Percentiles rank a stretch among this genome's conserved stretches.
Conservation (phyloP, 352 stramenopile species). For the Pythium periplocum region DNA sequence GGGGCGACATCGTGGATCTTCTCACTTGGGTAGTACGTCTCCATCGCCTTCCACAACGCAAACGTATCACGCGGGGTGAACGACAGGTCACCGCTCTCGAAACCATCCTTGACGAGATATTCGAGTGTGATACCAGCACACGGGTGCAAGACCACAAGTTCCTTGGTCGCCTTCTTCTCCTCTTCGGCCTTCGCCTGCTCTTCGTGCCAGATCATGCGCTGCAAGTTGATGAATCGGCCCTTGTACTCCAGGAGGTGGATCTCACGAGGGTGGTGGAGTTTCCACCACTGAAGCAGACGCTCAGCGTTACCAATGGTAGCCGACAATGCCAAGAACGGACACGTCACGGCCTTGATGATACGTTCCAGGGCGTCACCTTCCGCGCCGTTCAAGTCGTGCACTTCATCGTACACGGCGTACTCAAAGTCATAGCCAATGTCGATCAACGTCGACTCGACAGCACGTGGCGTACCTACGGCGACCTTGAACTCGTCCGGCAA, state of each 20-base stretch:
- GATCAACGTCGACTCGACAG: conserved; percentile 91
- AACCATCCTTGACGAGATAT: conserved; percentile 80
- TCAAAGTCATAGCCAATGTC: conserved; percentile 93
- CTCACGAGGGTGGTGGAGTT: conserved; percentile 80
- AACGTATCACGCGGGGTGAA: conserved; percentile 98
- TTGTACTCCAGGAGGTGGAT: conserved; percentile 95
- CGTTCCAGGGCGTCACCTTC: conserved; percentile 96
- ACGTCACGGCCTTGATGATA: conserved; percentile 93
- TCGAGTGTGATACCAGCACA: conserved; percentile 81
- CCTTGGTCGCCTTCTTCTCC: conserved; percentile 40
- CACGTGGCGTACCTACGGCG: conserved; percentile 94
- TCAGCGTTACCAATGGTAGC: conserved; percentile 97
- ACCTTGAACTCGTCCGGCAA: conserved; percentile 82
- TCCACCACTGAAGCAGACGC: conserved; percentile 94
- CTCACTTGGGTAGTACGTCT: conserved; percentile 62
- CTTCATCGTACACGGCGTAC: conserved; percentile 98
- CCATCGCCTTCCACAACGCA: conserved; percentile 91
- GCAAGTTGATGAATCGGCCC: conserved; percentile 97
- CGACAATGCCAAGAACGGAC: conserved; percentile 96
- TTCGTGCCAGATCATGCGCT: conserved; percentile 93
- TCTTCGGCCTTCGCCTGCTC: conserved; percentile 30
- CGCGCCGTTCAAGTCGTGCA: conserved; percentile 96
- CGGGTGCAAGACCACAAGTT: conserved; percentile 75
- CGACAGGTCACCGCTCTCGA: conserved; percentile 76
- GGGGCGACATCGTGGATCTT: conserved; percentile 91